Evolutionary conservation across 306 rosid species (phyloP).

Genomic region (Pyrus bretschneideri): DNA sequence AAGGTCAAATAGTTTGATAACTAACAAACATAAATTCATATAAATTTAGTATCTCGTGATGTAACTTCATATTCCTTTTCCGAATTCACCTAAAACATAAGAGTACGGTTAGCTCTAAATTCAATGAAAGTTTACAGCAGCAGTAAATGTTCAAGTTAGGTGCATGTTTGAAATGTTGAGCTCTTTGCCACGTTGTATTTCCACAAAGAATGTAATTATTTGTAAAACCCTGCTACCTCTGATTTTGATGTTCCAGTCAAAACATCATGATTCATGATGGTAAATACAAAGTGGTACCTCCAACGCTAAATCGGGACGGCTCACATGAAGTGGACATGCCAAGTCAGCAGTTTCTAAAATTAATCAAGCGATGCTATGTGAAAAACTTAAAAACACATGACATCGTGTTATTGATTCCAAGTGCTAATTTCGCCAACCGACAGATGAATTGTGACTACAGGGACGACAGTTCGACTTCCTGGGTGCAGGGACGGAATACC

Average conservation of each 20-base stretch:
- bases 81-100: too few relatives aligned
- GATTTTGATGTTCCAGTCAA: constrained; percentile 36
- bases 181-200: constrained; percentile 28
- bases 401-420: not conserved
- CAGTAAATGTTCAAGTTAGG: constrained; percentile 10
- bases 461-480: constrained; percentile 85
- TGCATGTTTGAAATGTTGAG: constrained; percentile 3
- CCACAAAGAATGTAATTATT: constrained; percentile 26
- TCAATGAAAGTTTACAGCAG: constrained; percentile 10
- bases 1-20: too few relatives aligned
- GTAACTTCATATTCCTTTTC: too few relatives aligned
- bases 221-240: not conserved
- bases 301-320: not conserved
- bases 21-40: too few relatives aligned
- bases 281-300: constrained; percentile 1
- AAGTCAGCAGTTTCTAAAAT: not conserved
- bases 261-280: constrained; percentile 17
- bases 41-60: too few relatives aligned
- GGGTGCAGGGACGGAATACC: constrained; percentile 78
- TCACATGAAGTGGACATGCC: not conserved
- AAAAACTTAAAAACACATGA: not conserved
- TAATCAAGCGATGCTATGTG: too few relatives aligned
- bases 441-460: constrained; percentile 29
- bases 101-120: not conserved
- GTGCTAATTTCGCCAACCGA: constrained; percentile 1